Base-by-base conservation (phyloP, 1,284 basidiomycete species). In the Hymenochaete sp. region DNA sequence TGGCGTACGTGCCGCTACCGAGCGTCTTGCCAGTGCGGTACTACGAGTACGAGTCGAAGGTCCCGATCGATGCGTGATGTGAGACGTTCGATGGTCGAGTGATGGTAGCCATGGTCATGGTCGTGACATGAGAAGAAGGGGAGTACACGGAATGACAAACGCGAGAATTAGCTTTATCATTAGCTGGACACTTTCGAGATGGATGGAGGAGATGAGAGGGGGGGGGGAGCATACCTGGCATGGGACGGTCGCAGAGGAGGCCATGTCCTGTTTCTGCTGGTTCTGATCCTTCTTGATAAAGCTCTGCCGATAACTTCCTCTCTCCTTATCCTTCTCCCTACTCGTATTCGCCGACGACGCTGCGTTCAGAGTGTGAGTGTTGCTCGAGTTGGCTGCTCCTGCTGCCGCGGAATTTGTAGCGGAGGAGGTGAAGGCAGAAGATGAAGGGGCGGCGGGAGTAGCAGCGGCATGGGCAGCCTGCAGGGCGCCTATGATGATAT, bases 11-110 rank as follows among this genome's bases (percentile, higher is more conserved):
- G 40, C 87, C 93, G 63, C 88, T 93, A 26, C 93, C 90, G 26
- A 93, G 74, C 3, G 86, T 91, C 65, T 83, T 87, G 52, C 90
- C 90, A n/a, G 90, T 93, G 59, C 89, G 87, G 61, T 93, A 93
- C 88, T 93, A 57, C 43, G 42, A 31, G 37, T 43, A 45, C 27
- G 31, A 16, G 26, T 16, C 16, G 31, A 21, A 27, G 19, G n/a
- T n/a, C n/a, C n/a, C n/a, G n/a, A n/a, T n/a, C n/a, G n/a, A n/a
- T n/a, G n/a, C n/a, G n/a, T n/a, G n/a, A n/a, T n/a, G n/a, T n/a
- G n/a, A n/a, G n/a, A n/a, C n/a, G n/a, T n/a, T n/a, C n/a, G n/a
- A n/a, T n/a, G n/a, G n/a, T n/a, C n/a, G 28, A 31, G 28, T 9
- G 28, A 31, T 31, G 9, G 14, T 10, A 31, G 28, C 10, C 14